Conservation (phyloP, 345 rosid species). For the Aurinia saxatilis region DNA sequence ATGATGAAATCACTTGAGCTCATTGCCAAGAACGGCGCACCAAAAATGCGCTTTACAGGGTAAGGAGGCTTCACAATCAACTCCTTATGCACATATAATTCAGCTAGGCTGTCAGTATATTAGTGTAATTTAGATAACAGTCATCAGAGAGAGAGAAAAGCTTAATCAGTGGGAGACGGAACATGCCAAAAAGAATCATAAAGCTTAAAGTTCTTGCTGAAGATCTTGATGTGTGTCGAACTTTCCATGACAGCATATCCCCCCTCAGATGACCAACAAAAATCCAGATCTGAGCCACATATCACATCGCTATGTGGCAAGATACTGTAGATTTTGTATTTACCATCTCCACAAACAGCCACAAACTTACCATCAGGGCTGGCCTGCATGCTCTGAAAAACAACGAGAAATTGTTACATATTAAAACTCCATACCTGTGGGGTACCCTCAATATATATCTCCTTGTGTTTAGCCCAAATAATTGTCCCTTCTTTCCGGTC, state of each 20-base stretch:
- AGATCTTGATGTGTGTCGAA: constrained; percentile 78
- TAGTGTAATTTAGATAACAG: neutral
- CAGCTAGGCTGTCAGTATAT: constrained; percentile 6
- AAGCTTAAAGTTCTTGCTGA: constrained; percentile 93
- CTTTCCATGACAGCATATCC: constrained; percentile 96
- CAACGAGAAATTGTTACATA: constrained; percentile 42
- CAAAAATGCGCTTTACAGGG: constrained; percentile 78
- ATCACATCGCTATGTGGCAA: constrained; percentile 97
- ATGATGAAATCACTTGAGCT: constrained; percentile 95
- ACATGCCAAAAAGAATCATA: constrained; percentile 15
- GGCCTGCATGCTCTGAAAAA: constrained; percentile 68
- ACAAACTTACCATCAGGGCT: no score
- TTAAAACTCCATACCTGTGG: no score
- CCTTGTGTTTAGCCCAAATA: constrained; percentile 99
- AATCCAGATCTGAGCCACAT: constrained; percentile 91
- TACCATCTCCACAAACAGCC: constrained; percentile 98
- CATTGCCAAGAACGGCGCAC: constrained; percentile 88
- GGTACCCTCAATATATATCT: constrained; percentile 61
- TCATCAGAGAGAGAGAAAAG: neutral
- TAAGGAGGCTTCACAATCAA: constrained; percentile 76
- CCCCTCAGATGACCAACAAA: constrained; percentile 93
- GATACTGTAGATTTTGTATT: constrained; percentile 90
- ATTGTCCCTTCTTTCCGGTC: constrained; percentile 98
- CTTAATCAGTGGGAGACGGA: neutral
- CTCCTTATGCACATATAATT: constrained; percentile 69